Evolutionary conservation across 371 early-diverging fungal genomes (phyloP), one percentile per base, ranked within the genome.

Genomic region (Mucor lusitanicus): DNA sequence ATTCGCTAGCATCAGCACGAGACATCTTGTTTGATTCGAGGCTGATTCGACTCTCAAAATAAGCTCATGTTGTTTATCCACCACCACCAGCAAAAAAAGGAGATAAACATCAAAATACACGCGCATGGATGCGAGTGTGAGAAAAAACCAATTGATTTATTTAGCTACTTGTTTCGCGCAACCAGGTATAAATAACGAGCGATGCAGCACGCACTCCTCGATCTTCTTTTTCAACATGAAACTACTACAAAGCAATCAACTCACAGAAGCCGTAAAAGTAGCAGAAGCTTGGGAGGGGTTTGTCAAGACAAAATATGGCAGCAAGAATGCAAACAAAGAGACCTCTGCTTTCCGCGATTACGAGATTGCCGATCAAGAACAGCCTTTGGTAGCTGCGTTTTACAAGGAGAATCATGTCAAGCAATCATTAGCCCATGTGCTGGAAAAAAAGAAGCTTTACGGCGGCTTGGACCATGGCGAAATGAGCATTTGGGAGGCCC

Each of bases 401-500:
- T 82, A 78, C 57, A 71, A 71, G 37, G 79, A 80, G 30, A 80
- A 80, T 23, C 83, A 80, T 59, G 68, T 66, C 39, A 77, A 81
- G 15, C 85, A 84, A 68, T 78, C 81, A 2, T 37, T 82, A 27
- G 60, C 55, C 0, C 78, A 76, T 60, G 85, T 85, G 0, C 28
- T 81, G 21, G 62, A 58, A 0, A 66, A 74, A 55, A 83, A 81
- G 60, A 55, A 61, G 23, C 68, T 71, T 15, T 85, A 81, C 46
- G 54, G 59, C 0, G 32, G 64, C 4, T 40, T 81, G 11, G 72
- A 75, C 25, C 72, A 80, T 57, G 71, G 70, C 3, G 42, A 64
- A 30, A 77, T 85, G 77, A 69, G 83, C 32, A 72, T 88, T 19
- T 88, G 88, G 88, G 79, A 86, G 37, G 85, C 76, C 0, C 40